phyloP scores from a whole-genome alignment of 768 basidiomycete genomes.

The Tephrocybe rancida region DNA sequence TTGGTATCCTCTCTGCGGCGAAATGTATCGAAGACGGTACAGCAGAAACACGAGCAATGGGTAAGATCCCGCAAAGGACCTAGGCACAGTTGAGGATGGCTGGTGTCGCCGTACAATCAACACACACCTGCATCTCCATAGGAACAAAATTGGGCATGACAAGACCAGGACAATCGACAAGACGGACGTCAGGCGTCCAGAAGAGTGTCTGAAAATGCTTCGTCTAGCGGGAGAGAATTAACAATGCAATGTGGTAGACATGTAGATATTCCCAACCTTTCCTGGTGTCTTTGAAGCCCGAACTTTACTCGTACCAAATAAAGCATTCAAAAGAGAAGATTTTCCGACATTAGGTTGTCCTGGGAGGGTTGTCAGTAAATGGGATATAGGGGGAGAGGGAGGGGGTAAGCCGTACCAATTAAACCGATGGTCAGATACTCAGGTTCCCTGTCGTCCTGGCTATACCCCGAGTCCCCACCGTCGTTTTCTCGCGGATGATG shows the following conservation, averaged over 20 bases:
- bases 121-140: slow-evolving; percentile 77
- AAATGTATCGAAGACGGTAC: slow-evolving; percentile 83
- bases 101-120: neutral
- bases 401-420: slow-evolving; percentile 52
- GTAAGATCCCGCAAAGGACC: slow-evolving; percentile 72
- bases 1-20: slow-evolving; percentile 66
- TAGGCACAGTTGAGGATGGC: slow-evolving; percentile 25
- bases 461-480: slow-evolving; percentile 27
- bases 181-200: slow-evolving; percentile 82
- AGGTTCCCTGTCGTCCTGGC: slow-evolving; percentile 38
- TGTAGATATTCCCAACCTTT: slow-evolving; percentile 49
- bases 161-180: slow-evolving; percentile 95
- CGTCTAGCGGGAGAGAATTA: slow-evolving; percentile 49
- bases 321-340: slow-evolving; percentile 87
- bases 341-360: slow-evolving; percentile 98
- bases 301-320: slow-evolving; percentile 81
- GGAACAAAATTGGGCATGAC: slow-evolving; percentile 86
- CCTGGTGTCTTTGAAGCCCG: slow-evolving; percentile 86
- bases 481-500: slow-evolving; percentile 27
- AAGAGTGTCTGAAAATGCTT: slow-evolving; percentile 96
- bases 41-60: slow-evolving; percentile 83
- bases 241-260: neutral
- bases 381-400: neutral
- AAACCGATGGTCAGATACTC: slow-evolving; percentile 79
- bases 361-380: slow-evolving; percentile 24